These are phyloP conservation scores for Arthonia radiata DNA, from an alignment of 495 filamentous ascomycete genomes.

Conservation along the genomic window DNA sequence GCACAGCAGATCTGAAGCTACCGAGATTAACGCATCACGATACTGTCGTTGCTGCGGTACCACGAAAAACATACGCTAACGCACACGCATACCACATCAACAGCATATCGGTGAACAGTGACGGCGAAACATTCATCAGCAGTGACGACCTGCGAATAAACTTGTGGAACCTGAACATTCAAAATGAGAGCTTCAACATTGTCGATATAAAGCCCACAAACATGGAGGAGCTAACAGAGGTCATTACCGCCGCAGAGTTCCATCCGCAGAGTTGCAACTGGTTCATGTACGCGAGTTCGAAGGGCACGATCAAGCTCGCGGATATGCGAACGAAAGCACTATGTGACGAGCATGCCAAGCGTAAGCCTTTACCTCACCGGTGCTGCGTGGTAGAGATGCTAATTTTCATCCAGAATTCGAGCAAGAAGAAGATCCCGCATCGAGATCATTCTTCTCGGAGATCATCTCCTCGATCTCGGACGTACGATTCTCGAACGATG, in stretches of 20 bases:
- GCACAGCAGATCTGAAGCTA: constrained; percentile 62
- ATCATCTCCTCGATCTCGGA: constrained; percentile 99
- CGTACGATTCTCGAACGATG: constrained; percentile 88
- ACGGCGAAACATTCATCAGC: constrained; percentile 97
- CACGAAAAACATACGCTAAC: constrained; percentile 87
- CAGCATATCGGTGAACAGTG: constrained; percentile 98
- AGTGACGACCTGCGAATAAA: constrained; percentile 96
- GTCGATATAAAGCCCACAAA: constrained; percentile 99
- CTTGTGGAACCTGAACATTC: constrained; percentile 96
- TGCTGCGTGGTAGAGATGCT: constrained; percentile 1
- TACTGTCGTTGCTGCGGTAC: constrained; percentile 91
- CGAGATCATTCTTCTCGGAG: constrained; percentile 97
- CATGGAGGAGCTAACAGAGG: constrained; percentile 98
- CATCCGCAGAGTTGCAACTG: constrained; percentile 94
- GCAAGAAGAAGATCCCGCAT: constrained; percentile 95
- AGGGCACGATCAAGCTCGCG: constrained; percentile 94
- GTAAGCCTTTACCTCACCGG: constrained; percentile 27
- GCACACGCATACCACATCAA: constrained; percentile 99
- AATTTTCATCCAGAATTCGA: constrained; percentile 50
- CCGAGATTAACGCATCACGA: constrained; percentile 93
- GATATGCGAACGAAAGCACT: constrained; percentile 94
- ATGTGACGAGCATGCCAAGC: constrained; percentile 84
- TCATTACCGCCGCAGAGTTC: constrained; percentile 95
- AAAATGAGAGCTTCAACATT: constrained; percentile 99
- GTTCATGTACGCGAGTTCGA: constrained; percentile 99